These are phyloP conservation scores for Porodaedalea pini DNA, from an alignment of 1,284 basidiomycete genomes.

Conservation along the genomic window DNA sequence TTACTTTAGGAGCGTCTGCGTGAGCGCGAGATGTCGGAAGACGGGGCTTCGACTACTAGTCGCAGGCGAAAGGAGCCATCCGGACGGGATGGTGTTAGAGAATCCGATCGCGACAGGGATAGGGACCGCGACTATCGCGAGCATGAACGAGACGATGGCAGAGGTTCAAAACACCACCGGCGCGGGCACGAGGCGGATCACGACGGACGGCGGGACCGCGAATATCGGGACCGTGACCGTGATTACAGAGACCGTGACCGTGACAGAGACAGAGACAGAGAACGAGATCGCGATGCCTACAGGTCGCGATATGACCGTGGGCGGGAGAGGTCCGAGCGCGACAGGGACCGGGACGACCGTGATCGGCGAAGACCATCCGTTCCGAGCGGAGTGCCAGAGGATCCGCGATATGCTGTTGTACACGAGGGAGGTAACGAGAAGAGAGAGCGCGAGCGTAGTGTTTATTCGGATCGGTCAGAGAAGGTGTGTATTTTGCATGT, in stretches of 20 bases:
- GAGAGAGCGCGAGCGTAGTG: conserved; percentile 23
- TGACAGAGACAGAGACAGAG: conserved; percentile 30
- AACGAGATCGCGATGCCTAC: conserved; percentile 29
- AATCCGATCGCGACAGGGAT: conserved; percentile 41
- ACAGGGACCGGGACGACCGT: conserved; percentile 36
- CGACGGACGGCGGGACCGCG: conserved; percentile 24
- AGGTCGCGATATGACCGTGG: conserved; percentile 28
- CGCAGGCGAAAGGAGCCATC: conserved; percentile 70
- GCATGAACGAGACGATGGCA: conserved; percentile 32
- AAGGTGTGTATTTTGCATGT: conserved; percentile 48
- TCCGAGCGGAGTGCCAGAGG: conserved; percentile 30
- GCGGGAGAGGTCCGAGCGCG: conserved; percentile 34
- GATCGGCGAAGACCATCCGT: conserved; percentile 34
- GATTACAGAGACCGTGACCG: conserved; percentile 35
- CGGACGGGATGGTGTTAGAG: conserved; percentile 36
- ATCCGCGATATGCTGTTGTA: conserved; percentile 21
- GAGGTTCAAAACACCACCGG: conserved; percentile 14
- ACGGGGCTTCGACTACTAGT: conserved; percentile 73
- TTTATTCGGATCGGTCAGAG: conserved; percentile 41
- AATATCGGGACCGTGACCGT: conserved; percentile 35
- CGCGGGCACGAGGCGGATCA: conserved; percentile 18
- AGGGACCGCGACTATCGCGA: conserved; percentile 41
- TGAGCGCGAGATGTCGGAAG: conserved; percentile 69
- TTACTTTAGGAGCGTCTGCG: conserved; percentile 62
- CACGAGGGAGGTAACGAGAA: conserved; percentile 22